Percentiles rank a stretch among this genome's conserved stretches.
Conservation (phyloP, 208 protist genomes). For the Wallacemonas sp. region DNA sequence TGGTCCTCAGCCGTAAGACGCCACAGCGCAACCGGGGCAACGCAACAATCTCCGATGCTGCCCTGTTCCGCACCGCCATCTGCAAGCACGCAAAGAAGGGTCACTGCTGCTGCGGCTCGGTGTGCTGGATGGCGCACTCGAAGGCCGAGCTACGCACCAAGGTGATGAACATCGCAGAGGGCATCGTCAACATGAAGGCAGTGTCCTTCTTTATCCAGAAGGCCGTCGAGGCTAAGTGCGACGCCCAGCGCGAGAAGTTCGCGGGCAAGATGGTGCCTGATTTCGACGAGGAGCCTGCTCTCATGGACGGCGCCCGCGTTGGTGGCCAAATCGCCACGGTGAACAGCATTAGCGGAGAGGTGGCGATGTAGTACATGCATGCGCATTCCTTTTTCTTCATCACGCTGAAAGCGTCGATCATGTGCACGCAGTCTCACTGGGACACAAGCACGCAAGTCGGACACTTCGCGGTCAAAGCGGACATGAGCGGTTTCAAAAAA, state of each 20-base stretch:
- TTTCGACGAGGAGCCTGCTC: too few species aligned
- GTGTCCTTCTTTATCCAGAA: not conserved
- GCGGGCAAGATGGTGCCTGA: too few species aligned
- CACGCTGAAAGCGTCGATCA: too few species aligned
- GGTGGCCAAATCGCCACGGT: too few species aligned
- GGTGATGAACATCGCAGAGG: not conserved
- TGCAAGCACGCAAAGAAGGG: not conserved
- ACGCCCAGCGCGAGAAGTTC: too few species aligned
- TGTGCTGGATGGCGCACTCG: constrained; percentile 1
- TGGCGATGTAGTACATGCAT: too few species aligned
- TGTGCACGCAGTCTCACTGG: too few species aligned
- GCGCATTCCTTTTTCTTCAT: too few species aligned
- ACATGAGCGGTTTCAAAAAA: not conserved
- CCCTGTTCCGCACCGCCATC: not conserved
- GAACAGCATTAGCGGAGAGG: too few species aligned
- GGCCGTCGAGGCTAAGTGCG: too few species aligned
- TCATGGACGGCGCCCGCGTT: too few species aligned
- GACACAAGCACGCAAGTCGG: not conserved
- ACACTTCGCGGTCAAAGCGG: not conserved
- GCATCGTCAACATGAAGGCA: not conserved
- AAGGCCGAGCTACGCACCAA: not conserved
- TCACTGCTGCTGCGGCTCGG: not conserved
- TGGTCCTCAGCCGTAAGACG: not conserved
- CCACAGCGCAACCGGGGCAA: not conserved
- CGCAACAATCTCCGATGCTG: not conserved